A percentile compares a stretch with the other conserved stretches of the same genome.
These are phyloP conservation scores for Heterobasidion annosum DNA, from an alignment of 1,284 basidiomycete genomes.

Conservation along the genomic window DNA sequence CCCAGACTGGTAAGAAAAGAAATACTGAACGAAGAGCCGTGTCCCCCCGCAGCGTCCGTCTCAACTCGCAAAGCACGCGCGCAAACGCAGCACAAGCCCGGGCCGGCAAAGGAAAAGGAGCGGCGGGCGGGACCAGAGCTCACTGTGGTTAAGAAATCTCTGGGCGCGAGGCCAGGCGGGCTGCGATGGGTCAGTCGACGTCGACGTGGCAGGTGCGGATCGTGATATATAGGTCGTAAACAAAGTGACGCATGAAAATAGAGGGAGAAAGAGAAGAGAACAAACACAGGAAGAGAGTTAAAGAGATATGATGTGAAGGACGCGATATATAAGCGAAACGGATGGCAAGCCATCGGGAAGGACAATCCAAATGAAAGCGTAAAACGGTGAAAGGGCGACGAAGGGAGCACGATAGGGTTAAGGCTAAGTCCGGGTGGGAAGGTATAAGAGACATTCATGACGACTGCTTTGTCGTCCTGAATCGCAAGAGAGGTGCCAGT, in stretches of 20 bases:
- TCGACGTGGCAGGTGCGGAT: neutral
- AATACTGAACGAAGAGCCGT: neutral
- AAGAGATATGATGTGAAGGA: neutral
- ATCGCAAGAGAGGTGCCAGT: conserved; percentile 76
- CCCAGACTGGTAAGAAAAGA: neutral
- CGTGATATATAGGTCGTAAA: neutral
- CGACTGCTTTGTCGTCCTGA: conserved; percentile 31
- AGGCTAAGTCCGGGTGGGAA: neutral
- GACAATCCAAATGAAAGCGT: neutral
- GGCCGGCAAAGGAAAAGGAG: neutral
- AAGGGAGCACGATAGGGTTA: neutral
- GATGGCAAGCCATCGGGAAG: neutral
- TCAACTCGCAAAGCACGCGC: neutral
- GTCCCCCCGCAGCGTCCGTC: neutral
- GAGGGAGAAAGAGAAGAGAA: neutral
- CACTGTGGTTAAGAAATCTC: neutral
- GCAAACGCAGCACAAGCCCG: neutral
- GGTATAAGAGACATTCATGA: conserved; percentile 14
- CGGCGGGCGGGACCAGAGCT: neutral
- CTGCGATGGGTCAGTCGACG: too few relatives aligned
- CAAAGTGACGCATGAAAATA: neutral
- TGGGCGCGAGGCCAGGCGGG: neutral
- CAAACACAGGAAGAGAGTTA: neutral
- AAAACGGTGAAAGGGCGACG: neutral
- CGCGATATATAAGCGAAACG: neutral